Percentiles rank a stretch among this genome's conserved stretches.
Evolutionary conservation across 345 rosid genomes (phyloP).

Genomic region (Litchi chinensis): DNA sequence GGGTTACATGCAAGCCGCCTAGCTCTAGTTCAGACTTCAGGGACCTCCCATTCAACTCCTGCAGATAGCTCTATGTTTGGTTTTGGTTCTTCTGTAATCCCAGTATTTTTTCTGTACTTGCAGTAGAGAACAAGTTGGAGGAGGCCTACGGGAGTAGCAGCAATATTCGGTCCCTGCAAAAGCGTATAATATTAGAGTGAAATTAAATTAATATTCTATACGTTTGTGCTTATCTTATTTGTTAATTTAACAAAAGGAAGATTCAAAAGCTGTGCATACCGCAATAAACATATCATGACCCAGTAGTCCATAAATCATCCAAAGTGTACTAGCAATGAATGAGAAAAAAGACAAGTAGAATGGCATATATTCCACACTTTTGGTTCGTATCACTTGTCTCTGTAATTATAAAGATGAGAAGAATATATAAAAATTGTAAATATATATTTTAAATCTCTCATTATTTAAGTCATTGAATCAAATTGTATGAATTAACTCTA

Average conservation of each 20-base stretch:
- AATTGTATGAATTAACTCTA: no score
- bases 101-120: constrained; percentile 57
- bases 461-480: no score
- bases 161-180: constrained; percentile 71
- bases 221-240: no score
- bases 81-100: constrained; percentile 41
- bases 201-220: background rate
- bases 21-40: background rate
- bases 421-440: no score
- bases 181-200: background rate
- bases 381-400: constrained; percentile 73
- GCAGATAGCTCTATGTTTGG: no score
- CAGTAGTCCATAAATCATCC: constrained; percentile 78
- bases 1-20: background rate
- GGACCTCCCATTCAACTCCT: no score
- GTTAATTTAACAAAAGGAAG: background rate
- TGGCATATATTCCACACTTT: constrained; percentile 94
- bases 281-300: constrained; percentile 78
- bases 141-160: constrained; percentile 65
- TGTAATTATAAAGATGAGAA: constrained; percentile 33
- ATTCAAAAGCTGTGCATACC: constrained; percentile 38
- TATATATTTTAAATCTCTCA: no score
- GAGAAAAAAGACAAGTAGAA: constrained; percentile 83
- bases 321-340: constrained; percentile 62
- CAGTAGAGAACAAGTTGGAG: constrained; percentile 67